Evolutionary conservation across 257 asterid genomes (phyloP).

Genomic region (Nicotiana sylvestris): DNA sequence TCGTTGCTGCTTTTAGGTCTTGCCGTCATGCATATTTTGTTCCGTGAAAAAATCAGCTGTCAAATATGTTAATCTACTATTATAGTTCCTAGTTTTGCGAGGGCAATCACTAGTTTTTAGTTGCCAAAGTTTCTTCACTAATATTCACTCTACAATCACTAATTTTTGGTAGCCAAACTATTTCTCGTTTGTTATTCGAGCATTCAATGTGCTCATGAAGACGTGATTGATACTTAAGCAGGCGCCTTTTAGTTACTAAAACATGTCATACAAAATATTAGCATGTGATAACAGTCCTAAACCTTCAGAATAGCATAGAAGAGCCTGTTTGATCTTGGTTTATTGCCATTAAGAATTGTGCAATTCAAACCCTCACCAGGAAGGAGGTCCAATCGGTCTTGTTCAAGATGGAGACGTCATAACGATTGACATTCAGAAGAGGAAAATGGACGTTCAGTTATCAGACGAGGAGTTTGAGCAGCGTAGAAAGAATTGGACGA

Average conservation of each 20-base stretch:
- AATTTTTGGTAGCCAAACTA: background rate
- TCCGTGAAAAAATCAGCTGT: background rate
- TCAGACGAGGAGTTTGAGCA: constrained; percentile 59
- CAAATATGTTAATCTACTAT: background rate
- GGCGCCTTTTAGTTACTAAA: background rate
- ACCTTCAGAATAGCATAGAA: background rate
- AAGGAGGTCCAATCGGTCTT: constrained; percentile 95
- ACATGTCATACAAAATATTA: background rate
- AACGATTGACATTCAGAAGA: constrained; percentile 64
- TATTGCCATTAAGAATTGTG: background rate
- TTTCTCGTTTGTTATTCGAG: background rate
- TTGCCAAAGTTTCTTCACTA: background rate
- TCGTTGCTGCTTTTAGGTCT: background rate
- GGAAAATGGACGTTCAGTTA: constrained; percentile 62
- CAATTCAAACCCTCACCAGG: constrained; percentile 42
- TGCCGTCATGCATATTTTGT: background rate
- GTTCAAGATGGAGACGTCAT: constrained; percentile 68
- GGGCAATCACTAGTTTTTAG: background rate
- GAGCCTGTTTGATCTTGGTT: background rate
- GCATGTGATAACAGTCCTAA: background rate
- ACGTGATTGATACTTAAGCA: background rate
- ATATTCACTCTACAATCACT: background rate
- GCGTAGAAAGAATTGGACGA: constrained; percentile 72
- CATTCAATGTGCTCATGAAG: background rate
- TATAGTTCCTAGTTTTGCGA: background rate